Evolutionary conservation across 2,329 filamentous ascomycete genomes (phyloP), one percentile per base, ranked within the genome.

Genomic region (Colletotrichum sp.): DNA sequence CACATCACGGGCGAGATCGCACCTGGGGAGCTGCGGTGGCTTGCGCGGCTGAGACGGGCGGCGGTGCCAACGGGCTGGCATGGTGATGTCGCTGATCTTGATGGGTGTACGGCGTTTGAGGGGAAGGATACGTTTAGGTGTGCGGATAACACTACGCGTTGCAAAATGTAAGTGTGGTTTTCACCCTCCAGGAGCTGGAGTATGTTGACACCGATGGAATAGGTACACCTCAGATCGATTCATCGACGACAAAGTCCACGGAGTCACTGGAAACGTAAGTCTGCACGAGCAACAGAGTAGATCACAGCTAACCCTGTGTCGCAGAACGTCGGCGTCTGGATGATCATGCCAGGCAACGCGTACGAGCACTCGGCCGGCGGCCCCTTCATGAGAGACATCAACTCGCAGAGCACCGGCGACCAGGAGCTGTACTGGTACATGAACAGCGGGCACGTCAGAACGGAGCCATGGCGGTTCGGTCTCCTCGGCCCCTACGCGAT

Each of bases 401-500:
- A 91, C 83, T 85, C 87, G 44, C 92, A 92, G 82, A 89, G 89
- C 82, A 89, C 89, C 8, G 89, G 88, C 2, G 82, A 85, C 27
- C 89, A 85, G 62, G 89, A 84, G 8, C 85, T 92, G 0, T 91
- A 90, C 78, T 92, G 89, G 82, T 92, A 92, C 83, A 91, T 91
- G 87, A 92, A 92, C 83, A 91, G 88, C 5, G 87, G 87, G 44
- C 91, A 92, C 72, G 87, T 87, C 9, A 86, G 88, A 78, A 92
- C 90, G 1, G 91, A 93, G 80, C 80, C 82, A 19, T 90, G 84
- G 82, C 86, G 91, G n/a, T 88, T 87, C 80, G 91, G 91, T 2
- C 85, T 93, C 65, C 87, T 91, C 77, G 91, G 91, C 2, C 91
- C 91, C 0, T 93, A 92, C 74, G 89, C 89, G 1, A 87, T 92